Percentiles rank a stretch among this genome's conserved stretches.
phyloP scores from a whole-genome alignment of 257 asterid species.

The Lavandula angustifolia region DNA sequence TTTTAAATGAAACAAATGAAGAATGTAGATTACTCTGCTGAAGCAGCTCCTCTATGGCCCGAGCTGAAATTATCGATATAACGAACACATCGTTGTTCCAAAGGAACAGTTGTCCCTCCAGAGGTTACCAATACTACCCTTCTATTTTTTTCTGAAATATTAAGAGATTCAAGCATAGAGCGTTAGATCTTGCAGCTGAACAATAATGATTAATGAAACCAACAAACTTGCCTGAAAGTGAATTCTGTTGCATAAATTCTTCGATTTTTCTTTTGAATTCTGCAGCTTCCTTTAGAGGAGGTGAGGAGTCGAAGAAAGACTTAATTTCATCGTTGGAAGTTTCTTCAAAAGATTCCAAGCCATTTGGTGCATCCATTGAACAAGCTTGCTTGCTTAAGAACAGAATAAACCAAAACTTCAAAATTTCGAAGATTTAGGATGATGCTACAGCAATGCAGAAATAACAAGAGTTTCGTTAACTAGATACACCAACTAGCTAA shows the following conservation, averaged over 20 bases:
- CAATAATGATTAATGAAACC: not conserved
- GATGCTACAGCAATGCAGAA: not conserved
- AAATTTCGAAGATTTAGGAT: conserved; percentile 21
- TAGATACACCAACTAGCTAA: conserved; percentile 6
- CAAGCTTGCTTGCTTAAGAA: conserved; percentile 8
- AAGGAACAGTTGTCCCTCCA: conserved; percentile 97
- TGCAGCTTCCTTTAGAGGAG: conserved; percentile 67
- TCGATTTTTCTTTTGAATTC: conserved; percentile 51
- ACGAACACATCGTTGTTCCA: conserved; percentile 92
- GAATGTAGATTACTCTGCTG: conserved; percentile 72
- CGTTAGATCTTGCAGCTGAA: conserved; percentile 1
- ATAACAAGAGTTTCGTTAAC: conserved; percentile 7
- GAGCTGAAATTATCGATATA: conserved; percentile 95
- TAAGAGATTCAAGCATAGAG: conserved; percentile 13
- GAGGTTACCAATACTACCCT: conserved; percentile 91
- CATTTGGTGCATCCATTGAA: conserved; percentile 26
- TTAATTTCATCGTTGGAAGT: conserved; percentile 49
- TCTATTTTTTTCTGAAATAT: conserved; percentile 40
- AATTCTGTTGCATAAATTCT: conserved; percentile 48
- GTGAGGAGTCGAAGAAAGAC: conserved; percentile 83
- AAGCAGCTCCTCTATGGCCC: conserved; percentile 96
- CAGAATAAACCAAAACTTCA: conserved; percentile 1
- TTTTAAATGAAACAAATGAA: conserved; percentile 8
- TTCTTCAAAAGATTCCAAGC: conserved; percentile 34
- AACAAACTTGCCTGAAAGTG: conserved; percentile 47